Evolutionary conservation across 331 rosid species (phyloP), one percentile per base, ranked within the genome.

Genomic region (Rhamnella rubrinervis): DNA sequence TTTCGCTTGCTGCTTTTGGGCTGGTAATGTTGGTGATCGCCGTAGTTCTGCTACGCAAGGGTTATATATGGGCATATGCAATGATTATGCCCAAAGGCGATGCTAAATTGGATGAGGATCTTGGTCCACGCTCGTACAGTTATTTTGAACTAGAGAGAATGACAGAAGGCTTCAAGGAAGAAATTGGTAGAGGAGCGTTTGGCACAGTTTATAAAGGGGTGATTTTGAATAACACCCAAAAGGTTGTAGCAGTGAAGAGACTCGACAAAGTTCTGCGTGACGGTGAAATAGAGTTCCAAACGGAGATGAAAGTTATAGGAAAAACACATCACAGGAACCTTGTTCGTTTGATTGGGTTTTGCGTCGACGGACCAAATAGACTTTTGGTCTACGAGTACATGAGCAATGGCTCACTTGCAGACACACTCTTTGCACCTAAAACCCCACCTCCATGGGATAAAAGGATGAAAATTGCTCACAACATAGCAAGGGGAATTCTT

Each of bases 401-500:
- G 49, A 46, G 70, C 38, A 65, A 65, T 23, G 56, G 70, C 12
- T 44, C 57, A 41, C 56, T 65, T 23, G 70, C 70, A 12, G 70
- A 65, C 16, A 4, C 25, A 46, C 70, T 65, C 6, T 65, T 46
- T 53, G 12, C 58, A 16, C 38, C 70, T 10, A 31, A 20, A 49
- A 28, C 19, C 47, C 20, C 15, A 41, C 57, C 18, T 65, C 11
- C 10, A 9, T 65, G 70, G 70, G 57, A 46, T 5, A 51, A 47
- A 8, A 65, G 70, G 40, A 49, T 65, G n/a, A 10, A 49, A 46
- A 41, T 65, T 47, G 57, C 70, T 47, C 7, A 12, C 7, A 46
- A 65, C 40, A 65, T 65, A 12, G 70, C 70, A 10, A 65, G 57
- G n/a, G 70, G 70, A 23, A 18, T 65, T 25, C 70, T 65, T 5